These are phyloP conservation scores for Colletotrichum ledebouriae DNA, from an alignment of 2,329 filamentous ascomycete genomes.

Conservation along the genomic window DNA sequence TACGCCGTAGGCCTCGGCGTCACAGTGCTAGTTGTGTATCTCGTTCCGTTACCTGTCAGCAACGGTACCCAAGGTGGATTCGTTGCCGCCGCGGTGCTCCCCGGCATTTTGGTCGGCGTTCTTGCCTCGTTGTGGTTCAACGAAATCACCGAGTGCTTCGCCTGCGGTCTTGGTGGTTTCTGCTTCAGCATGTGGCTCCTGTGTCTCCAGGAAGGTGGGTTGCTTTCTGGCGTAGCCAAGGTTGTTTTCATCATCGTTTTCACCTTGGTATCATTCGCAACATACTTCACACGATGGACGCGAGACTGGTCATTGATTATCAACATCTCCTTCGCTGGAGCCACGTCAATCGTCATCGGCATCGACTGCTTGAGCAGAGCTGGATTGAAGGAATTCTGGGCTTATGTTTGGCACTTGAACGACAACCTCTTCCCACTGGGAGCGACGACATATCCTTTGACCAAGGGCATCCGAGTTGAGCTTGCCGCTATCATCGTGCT, in stretches of 20 bases:
- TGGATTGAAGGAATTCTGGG: constrained; percentile 97
- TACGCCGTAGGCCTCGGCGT: constrained; percentile 81
- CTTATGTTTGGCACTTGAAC: constrained; percentile 90
- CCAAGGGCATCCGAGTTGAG: constrained; percentile 87
- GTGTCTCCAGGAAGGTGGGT: constrained; percentile 79
- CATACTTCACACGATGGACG: constrained; percentile 84
- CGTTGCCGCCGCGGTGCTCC: constrained; percentile 81
- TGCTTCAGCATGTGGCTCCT: constrained; percentile 93
- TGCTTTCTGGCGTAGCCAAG: constrained; percentile 71
- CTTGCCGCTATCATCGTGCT: constrained; percentile 83
- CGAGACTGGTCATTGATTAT: constrained; percentile 82
- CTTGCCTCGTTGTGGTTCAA: constrained; percentile 79
- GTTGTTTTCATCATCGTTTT: constrained; percentile 83
- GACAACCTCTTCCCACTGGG: constrained; percentile 82
- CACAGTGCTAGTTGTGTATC: constrained; percentile 86
- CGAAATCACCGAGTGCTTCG: constrained; percentile 85
- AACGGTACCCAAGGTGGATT: constrained; percentile 87
- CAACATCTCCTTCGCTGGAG: constrained; percentile 83
- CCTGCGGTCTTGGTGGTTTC: constrained; percentile 89
- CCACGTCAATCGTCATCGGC: constrained; percentile 83
- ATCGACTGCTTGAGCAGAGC: constrained; percentile 92
- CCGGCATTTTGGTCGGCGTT: constrained; percentile 80
- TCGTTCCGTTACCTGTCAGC: constrained; percentile 84
- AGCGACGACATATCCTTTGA: constrained; percentile 85
- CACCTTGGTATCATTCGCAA: constrained; percentile 74